Evolutionary conservation across 257 asterid genomes (phyloP).

Genomic region (Ophiorrhiza pumila): DNA sequence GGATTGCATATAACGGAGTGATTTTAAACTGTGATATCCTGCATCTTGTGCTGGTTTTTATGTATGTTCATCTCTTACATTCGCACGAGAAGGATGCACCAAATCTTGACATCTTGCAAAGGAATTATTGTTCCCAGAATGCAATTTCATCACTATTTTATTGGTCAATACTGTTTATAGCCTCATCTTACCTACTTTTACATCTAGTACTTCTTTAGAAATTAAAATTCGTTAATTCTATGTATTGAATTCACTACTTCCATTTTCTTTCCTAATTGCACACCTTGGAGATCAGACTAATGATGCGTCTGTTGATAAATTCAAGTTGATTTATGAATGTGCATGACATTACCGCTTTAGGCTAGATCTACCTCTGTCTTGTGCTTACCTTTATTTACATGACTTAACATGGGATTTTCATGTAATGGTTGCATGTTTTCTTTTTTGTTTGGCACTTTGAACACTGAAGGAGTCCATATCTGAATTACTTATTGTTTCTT

Average conservation of each 20-base stretch:
- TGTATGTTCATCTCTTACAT: too few relatives aligned
- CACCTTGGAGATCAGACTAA: not conserved
- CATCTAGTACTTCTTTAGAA: not conserved
- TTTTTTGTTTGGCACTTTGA: constrained; percentile 1
- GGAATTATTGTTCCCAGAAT: not conserved
- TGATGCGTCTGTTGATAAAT: not conserved
- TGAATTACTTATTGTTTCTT: constrained; percentile 9
- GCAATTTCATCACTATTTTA: not conserved
- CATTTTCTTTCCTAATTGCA: not conserved
- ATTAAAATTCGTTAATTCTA: not conserved
- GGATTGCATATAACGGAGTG: not conserved
- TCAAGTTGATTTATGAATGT: not conserved
- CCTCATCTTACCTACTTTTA: not conserved
- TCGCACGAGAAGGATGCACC: too few relatives aligned
- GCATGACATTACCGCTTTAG: not conserved
- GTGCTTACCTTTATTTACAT: not conserved
- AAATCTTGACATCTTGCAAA: not conserved
- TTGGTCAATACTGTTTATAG: not conserved
- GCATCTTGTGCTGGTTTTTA: too few relatives aligned
- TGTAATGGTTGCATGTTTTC: not conserved
- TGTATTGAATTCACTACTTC: not conserved
- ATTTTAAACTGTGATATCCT: not conserved
- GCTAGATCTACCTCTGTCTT: not conserved
- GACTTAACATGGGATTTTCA: not conserved
- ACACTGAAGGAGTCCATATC: constrained; percentile 8